Percentiles rank a stretch among this genome's conserved stretches.
These are phyloP conservation scores for Psophocarpus tetragonolobus DNA, from an alignment of 306 rosid genomes.

Conservation along the genomic window DNA sequence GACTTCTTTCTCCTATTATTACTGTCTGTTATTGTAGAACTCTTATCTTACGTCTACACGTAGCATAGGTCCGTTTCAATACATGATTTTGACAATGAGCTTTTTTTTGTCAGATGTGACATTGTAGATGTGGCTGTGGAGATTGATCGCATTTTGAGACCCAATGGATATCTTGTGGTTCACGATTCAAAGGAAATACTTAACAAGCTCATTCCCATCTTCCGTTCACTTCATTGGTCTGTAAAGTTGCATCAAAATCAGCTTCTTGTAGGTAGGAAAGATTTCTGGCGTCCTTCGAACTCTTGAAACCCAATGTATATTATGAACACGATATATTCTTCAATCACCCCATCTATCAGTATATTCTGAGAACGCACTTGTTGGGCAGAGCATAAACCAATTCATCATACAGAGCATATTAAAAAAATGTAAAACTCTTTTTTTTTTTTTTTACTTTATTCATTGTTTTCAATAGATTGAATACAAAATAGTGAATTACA, in stretches of 20 bases:
- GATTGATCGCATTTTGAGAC: constrained; percentile 89
- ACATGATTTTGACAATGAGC: constrained; percentile 23
- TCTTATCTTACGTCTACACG: background rate
- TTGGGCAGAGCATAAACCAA: background rate
- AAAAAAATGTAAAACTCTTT: background rate
- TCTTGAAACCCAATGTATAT: constrained; percentile 22
- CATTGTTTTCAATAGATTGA: background rate
- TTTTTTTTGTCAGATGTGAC: constrained; percentile 64
- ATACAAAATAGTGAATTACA: background rate
- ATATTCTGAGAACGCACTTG: background rate
- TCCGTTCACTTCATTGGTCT: constrained; percentile 86
- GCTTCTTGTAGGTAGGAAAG: constrained; percentile 71
- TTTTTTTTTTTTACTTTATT: background rate
- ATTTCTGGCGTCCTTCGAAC: constrained; percentile 77
- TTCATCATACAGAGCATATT: background rate
- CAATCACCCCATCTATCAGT: background rate
- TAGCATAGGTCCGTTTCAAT: background rate
- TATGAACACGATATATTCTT: background rate
- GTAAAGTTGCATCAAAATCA: constrained; percentile 50
- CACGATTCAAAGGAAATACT: constrained; percentile 69
- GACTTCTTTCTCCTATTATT: constrained; percentile 12
- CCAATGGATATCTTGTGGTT: constrained; percentile 73
- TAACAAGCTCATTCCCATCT: constrained; percentile 56
- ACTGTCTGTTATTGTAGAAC: background rate
- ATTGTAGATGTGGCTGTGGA: constrained; percentile 60